Evolutionary conservation across 306 rosid species (phyloP).

Genomic region (Prosopis cineraria): DNA sequence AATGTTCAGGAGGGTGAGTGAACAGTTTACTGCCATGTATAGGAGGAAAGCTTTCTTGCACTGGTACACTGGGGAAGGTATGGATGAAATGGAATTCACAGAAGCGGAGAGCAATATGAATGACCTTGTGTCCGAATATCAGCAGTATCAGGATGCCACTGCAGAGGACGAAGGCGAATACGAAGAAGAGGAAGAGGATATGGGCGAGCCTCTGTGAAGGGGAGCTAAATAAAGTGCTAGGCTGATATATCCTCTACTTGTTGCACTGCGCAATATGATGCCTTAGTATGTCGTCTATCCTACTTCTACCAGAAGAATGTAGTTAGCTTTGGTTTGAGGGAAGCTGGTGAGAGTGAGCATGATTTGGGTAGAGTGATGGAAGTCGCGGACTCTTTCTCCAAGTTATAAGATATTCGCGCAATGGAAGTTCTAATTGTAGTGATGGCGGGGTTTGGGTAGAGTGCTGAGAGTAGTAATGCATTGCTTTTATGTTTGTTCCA

Average conservation of each 20-base stretch:
- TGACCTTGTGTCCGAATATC: slow-evolving; percentile 63
- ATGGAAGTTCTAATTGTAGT: slow-evolving; percentile 31
- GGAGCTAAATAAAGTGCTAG: slow-evolving; percentile 14
- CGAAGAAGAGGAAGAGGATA: slow-evolving; percentile 57
- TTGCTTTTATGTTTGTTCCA: slow-evolving; percentile 40
- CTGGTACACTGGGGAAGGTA: slow-evolving; percentile 68
- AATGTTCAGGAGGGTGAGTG: slow-evolving; percentile 67
- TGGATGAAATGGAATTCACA: slow-evolving; percentile 71
- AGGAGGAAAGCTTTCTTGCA: slow-evolving; percentile 74
- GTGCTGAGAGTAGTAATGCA: slow-evolving; percentile 11
- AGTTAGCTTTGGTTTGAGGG: slow-evolving; percentile 39
- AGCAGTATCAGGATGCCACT: slow-evolving; percentile 70
- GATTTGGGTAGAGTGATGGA: slow-evolving; percentile 30
- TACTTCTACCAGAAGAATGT: slow-evolving; percentile 36
- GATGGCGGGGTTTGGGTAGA: slow-evolving; percentile 32
- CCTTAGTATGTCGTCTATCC: slow-evolving; percentile 40
- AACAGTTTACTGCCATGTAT: slow-evolving; percentile 64
- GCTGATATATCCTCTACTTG: slow-evolving; percentile 12
- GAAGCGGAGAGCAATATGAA: slow-evolving; percentile 73
- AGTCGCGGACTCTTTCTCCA: slow-evolving; percentile 26
- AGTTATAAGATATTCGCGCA: background rate
- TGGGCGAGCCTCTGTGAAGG: slow-evolving; percentile 27
- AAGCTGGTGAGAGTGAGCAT: slow-evolving; percentile 33
- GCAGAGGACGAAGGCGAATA: slow-evolving; percentile 58
- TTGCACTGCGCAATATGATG: slow-evolving; percentile 42